Conservation (phyloP, 1,284 basidiomycete genomes). For the Athelia sp. region DNA sequence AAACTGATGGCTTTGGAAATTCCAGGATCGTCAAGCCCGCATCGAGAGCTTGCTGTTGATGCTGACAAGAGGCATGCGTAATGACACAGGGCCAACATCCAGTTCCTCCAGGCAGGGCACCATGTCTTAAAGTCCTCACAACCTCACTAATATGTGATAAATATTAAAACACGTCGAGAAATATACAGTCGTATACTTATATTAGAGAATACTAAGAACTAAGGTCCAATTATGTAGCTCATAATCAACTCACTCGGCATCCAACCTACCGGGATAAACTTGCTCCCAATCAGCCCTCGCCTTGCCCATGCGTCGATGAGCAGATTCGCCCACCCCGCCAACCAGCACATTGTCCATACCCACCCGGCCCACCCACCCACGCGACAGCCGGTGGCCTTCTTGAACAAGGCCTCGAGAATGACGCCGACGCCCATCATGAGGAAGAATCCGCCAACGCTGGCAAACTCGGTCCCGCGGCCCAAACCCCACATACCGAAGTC, state of each 20-base stretch:
- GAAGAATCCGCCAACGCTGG: slow-evolving; percentile 46
- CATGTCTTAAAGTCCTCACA: neutral
- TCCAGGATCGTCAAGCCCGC: slow-evolving; percentile 73
- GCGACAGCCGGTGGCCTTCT: slow-evolving; percentile 29
- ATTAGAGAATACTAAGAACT: no score
- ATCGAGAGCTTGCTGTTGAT: slow-evolving; percentile 66
- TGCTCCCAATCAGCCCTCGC: slow-evolving; percentile 37
- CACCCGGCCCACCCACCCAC: slow-evolving; percentile 43
- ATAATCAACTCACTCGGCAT: neutral
- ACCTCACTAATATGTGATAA: no score
- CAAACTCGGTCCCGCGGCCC: slow-evolving; percentile 45
- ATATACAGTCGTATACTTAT: no score
- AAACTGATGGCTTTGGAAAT: slow-evolving; percentile 6
- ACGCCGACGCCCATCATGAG: slow-evolving; percentile 49
- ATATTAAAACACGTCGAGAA: no score
- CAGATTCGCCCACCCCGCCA: slow-evolving; percentile 37
- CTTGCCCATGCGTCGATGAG: slow-evolving; percentile 48
- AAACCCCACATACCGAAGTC: slow-evolving; percentile 53
- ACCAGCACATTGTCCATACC: slow-evolving; percentile 45
- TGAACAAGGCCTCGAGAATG: slow-evolving; percentile 43
- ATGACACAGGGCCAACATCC: neutral
- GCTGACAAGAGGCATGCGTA: slow-evolving; percentile 45
- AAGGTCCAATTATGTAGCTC: neutral
- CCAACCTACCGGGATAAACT: slow-evolving; percentile 17
- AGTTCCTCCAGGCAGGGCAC: neutral